Base-by-base conservation (phyloP, 2,329 filamentous ascomycete species). In the Mycosphaerella arachidis region DNA sequence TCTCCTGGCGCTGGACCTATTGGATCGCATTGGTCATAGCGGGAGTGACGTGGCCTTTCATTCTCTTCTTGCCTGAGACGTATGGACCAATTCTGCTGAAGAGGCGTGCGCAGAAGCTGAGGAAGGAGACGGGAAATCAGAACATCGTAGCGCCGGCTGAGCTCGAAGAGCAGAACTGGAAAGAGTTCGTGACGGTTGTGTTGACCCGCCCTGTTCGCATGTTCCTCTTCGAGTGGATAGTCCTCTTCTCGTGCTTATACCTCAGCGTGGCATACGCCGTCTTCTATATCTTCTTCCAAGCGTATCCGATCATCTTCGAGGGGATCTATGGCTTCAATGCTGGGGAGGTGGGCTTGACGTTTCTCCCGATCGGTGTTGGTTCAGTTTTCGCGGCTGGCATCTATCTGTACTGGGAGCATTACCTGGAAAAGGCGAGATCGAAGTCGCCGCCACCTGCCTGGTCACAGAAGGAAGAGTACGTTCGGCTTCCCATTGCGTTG, bases 261-360 rank as follows among this genome's bases (percentile, higher is more conserved):
- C 78, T 92, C 30, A 81, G 86, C 35, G 77, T 80, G 53, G 77
- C 75, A 8, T 92, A 91, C 70, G 82, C 79, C 3, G 81, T 87
- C 61, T 84, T 87, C 63, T 87, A 85, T 78, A 89, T 92, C 75
- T 91, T 86, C 70, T 91, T 93, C 67, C 85, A 91, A 71, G 87
- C 88, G 2, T 92, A 87, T 71, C 86, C 72, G 70, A 84, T 69
- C 61, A 88, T 91, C 63, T 92, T 90, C 72, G 77, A 62, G 9
- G 79, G 75, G 27, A 79, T 86, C 4, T 91, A 91, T 72, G 76
- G 77, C 31, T 83, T 91, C 61, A 83, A 80, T 2, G 78, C 86
- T 0, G 86, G 88, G 20, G 78, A 84, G 30, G 83, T 84, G 33
- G 88, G 88, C 1, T 78, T 92, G 1, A 79, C 84, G 4, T 91